These are phyloP conservation scores for Verticillium tricorpus DNA, from an alignment of 2,329 filamentous ascomycete species.

Conservation along the genomic window DNA sequence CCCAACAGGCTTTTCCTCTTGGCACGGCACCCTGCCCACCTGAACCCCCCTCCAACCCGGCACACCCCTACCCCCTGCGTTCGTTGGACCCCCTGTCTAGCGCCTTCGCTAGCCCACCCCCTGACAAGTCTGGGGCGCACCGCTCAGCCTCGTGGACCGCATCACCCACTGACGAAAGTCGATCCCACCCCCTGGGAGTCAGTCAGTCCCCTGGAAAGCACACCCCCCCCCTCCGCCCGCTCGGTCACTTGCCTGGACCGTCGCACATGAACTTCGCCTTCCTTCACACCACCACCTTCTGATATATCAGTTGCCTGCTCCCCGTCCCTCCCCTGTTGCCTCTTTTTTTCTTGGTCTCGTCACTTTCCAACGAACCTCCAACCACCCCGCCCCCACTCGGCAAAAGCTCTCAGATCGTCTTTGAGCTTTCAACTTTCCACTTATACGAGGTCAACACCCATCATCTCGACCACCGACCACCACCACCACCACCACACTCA, in stretches of 20 bases:
- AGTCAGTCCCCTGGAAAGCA: neutral
- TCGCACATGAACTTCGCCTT: conserved; percentile 20
- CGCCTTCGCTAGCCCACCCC: conserved; percentile 6
- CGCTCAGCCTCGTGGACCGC: conserved; percentile 38
- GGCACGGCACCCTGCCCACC: conserved; percentile 5
- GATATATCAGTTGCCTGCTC: conserved; percentile 12
- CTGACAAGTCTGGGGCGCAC: neutral
- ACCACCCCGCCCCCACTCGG: conserved; percentile 5
- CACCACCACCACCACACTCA: conserved; percentile 14
- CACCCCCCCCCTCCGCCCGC: conserved; percentile 11
- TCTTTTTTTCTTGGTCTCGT: conserved; percentile 3
- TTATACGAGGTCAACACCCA: conserved; percentile 20
- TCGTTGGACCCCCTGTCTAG: conserved; percentile 9
- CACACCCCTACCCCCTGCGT: conserved; percentile 13
- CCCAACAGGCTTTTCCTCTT: neutral
- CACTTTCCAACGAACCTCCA: conserved; percentile 8
- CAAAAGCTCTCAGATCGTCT: conserved; percentile 20
- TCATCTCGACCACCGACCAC: conserved; percentile 12
- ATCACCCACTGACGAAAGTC: conserved; percentile 33
- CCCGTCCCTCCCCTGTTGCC: conserved; percentile 4
- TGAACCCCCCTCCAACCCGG: conserved; percentile 7
- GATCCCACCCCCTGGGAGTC: conserved; percentile 5
- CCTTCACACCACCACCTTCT: conserved; percentile 19
- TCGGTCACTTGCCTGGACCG: conserved; percentile 9
- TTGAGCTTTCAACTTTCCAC: conserved; percentile 21